Base-by-base conservation (phyloP, 495 filamentous ascomycete genomes). In the Penicillium goetzii region DNA sequence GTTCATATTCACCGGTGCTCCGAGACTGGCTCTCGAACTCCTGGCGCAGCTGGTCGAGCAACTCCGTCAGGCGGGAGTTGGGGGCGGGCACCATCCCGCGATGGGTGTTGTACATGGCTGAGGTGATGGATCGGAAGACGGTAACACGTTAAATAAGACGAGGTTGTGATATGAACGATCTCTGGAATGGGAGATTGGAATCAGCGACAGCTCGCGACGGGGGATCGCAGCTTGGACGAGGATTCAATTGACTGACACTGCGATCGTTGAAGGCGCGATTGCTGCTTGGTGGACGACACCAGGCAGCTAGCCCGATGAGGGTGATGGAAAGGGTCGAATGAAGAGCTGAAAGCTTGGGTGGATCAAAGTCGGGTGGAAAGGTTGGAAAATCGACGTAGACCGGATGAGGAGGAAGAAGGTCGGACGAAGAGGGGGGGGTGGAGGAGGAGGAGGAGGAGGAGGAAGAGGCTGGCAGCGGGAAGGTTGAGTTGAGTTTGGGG, bases 21-120 rank as follows among this genome's bases (percentile, higher is more conserved):
- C 68, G 87, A 82, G 88, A 82, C 73, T 97, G 90, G 60, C 79
- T 86, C 60, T 97, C 95, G 68, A 97, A 99, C 76, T 99, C 95
- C 73, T 83, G 80, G 67, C 96, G 88, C 65, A 99, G 86, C 68
- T 92, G 88, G 47, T 97, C 94, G 69, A 99, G 81, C 65, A 97
- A 85, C 81, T 99, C 95, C 65, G 86, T 92, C 66, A 98, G 80
- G 58, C 95, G 93, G 68, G 84, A 83, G 81, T 88, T 89, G 68
- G 89, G 84, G 65, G 80, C 84, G 66, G 86, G 87, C 69, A 88
- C 89, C 83, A 96, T 88, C 68, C 89, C 90, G 74, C 92, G 91
- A 81, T 93, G 92, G 63, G 89, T 82, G 79, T 89, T 92, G 75
- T 98, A 97, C 93, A 99, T 97, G 61, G 83, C 76, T 7, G 19